phyloP scores from a whole-genome alignment of 2,329 filamentous ascomycete genomes.

The Celoporthe dispersa region DNA sequence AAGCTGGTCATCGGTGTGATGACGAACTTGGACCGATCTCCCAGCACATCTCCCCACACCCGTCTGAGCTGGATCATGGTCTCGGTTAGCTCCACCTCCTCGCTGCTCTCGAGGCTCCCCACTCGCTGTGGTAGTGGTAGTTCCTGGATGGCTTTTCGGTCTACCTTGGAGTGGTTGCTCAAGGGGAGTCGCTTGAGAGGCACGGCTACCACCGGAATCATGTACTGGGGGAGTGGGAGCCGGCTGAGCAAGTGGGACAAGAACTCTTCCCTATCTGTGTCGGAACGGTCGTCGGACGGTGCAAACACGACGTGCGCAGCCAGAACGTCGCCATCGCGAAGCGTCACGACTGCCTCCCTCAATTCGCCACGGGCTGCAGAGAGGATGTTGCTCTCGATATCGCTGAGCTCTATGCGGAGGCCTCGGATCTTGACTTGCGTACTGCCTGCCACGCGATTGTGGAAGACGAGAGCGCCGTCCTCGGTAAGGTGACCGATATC shows the following conservation, averaged over 20 bases:
- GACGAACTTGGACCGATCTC: too few relatives aligned
- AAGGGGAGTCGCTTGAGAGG: slow-evolving; percentile 13
- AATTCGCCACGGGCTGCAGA: neutral
- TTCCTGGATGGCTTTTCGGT: slow-evolving; percentile 36
- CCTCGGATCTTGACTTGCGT: slow-evolving; percentile 49
- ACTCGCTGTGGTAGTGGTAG: slow-evolving; percentile 34
- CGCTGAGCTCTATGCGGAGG: slow-evolving; percentile 41
- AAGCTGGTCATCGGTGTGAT: slow-evolving; percentile 40
- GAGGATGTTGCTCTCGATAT: slow-evolving; percentile 32
- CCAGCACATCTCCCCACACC: neutral
- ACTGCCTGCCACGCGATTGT: slow-evolving; percentile 46
- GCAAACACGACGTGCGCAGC: neutral
- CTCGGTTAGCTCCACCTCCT: neutral
- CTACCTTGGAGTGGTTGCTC: slow-evolving; percentile 39
- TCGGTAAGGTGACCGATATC: slow-evolving; percentile 42
- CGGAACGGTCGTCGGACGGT: neutral
- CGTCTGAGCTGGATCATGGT: neutral
- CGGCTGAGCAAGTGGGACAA: neutral
- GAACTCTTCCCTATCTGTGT: neutral
- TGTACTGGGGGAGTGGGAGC: neutral
- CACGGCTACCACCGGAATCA: neutral
- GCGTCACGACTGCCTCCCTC: neutral
- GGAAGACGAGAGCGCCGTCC: slow-evolving; percentile 42
- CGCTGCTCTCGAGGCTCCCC: neutral
- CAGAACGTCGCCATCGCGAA: neutral